phyloP scores from a whole-genome alignment of 768 basidiomycete genomes.

The Naganishia friedmannii region DNA sequence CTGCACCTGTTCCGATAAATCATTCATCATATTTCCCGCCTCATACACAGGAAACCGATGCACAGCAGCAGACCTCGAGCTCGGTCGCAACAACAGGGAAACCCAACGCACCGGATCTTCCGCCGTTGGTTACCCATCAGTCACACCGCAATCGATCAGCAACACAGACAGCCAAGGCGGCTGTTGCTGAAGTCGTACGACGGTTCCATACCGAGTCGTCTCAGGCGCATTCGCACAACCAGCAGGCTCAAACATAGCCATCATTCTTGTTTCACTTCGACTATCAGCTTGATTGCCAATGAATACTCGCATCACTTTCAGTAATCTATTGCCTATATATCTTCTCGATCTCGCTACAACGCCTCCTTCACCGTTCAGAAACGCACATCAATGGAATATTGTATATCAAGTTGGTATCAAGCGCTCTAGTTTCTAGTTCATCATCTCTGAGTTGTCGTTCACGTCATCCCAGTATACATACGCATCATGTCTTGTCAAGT shows the following conservation, averaged over 20 bases:
- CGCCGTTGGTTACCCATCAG: constrained; percentile 20
- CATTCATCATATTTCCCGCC: constrained; percentile 15
- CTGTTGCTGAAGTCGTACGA: constrained; percentile 52
- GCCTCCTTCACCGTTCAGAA: too few species aligned
- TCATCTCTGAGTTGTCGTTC: too few species aligned
- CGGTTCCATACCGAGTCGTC: constrained; percentile 43
- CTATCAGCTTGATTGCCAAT: too few species aligned
- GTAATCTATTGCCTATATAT: too few species aligned
- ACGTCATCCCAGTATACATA: too few species aligned
- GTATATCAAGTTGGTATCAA: too few species aligned
- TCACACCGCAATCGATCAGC: constrained; percentile 30
- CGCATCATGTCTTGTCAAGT: neutral
- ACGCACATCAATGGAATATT: too few species aligned
- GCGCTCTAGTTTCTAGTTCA: too few species aligned
- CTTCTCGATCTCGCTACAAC: too few species aligned
- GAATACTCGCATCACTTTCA: too few species aligned
- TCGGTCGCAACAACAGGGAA: neutral
- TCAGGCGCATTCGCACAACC: constrained; percentile 8
- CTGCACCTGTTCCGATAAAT: neutral
- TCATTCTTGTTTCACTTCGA: neutral
- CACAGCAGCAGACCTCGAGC: neutral
- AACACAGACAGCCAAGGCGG: constrained; percentile 51
- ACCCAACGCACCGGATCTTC: neutral
- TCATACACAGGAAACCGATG: neutral
- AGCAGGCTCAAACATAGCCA: constrained; percentile 5